A percentile compares a stretch with the other conserved stretches of the same genome.
Conservation (phyloP, 2,329 filamentous ascomycete species). For the Rhynchosporium graminicola region DNA sequence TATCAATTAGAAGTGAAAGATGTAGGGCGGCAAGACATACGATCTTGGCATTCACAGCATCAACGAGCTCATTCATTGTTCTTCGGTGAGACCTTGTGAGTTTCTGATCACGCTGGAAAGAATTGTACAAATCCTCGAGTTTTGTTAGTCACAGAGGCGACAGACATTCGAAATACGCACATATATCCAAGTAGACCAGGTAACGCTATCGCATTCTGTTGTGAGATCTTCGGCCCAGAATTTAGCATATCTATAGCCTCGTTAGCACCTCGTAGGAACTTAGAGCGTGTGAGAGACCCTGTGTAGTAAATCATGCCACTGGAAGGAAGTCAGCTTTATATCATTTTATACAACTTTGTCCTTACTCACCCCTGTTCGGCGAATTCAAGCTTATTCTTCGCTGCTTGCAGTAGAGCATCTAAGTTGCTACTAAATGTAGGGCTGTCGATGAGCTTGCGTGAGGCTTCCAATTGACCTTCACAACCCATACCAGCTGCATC, state of each 20-base stretch:
- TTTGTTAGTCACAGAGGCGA: neutral
- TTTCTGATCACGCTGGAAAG: conserved; percentile 3
- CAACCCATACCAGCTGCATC: neutral
- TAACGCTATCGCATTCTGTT: conserved; percentile 3
- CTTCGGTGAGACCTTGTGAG: neutral
- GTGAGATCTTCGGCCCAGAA: conserved; percentile 7
- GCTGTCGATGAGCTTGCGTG: neutral
- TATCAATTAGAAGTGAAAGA: neutral
- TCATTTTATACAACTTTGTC: neutral
- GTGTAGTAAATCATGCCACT: conserved; percentile 6
- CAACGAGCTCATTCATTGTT: conserved; percentile 10
- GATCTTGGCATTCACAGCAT: conserved; percentile 10
- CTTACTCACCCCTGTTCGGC: neutral
- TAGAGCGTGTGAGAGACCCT: neutral
- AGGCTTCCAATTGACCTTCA: conserved; percentile 6
- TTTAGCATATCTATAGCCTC: conserved; percentile 1
- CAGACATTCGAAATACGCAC: neutral
- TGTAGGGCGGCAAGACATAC: neutral
- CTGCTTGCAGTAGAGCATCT: neutral
- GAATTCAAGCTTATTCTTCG: conserved; percentile 4
- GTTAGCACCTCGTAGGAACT: neutral
- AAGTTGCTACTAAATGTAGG: conserved; percentile 3
- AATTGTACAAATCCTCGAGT: neutral
- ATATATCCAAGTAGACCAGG: conserved; percentile 9
- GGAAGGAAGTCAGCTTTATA: neutral